phyloP scores from a whole-genome alignment of 148 eudicot species.

The Suaeda aralocaspica region DNA sequence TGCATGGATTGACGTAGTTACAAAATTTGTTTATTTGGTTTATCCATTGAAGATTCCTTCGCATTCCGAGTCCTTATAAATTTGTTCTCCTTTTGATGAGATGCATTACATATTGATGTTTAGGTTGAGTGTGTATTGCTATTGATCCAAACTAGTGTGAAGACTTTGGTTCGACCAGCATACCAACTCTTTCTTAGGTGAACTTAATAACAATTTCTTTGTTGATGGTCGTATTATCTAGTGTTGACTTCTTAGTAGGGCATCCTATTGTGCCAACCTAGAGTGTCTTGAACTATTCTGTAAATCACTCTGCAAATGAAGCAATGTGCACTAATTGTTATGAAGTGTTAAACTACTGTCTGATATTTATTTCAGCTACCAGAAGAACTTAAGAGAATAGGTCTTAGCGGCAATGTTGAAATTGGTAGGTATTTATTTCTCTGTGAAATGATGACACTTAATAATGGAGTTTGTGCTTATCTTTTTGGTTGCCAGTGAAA shows the following conservation, averaged over 20 bases:
- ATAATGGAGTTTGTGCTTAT: not conserved
- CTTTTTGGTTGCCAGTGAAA: not conserved
- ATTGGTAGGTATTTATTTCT: slow-evolving; percentile 40
- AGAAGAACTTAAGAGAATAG: slow-evolving; percentile 70
- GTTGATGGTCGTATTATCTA: not conserved
- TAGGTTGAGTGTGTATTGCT: slow-evolving; percentile 90
- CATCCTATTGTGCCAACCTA: not conserved
- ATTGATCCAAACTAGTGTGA: slow-evolving; percentile 80
- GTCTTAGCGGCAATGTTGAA: slow-evolving; percentile 40
- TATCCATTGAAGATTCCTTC: not conserved
- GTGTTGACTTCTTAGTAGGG: not conserved
- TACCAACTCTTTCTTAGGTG: slow-evolving; percentile 87
- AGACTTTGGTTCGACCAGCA: slow-evolving; percentile 78
- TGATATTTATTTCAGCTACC: slow-evolving; percentile 47
- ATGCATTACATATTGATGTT: slow-evolving; percentile 14
- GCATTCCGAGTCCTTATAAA: not conserved
- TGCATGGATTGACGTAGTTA: not conserved
- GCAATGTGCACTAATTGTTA: not conserved
- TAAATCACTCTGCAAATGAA: not conserved
- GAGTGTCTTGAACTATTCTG: not conserved
- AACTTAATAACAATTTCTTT: slow-evolving; percentile 9
- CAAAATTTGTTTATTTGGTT: not conserved
- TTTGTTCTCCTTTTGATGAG: not conserved
- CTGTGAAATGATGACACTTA: not conserved
- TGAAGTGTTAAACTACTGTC: not conserved